Percentiles rank a stretch among this genome's conserved stretches.
These are phyloP conservation scores for Tagetes patula DNA, from an alignment of 129 eudicot genomes.

Conservation along the genomic window DNA sequence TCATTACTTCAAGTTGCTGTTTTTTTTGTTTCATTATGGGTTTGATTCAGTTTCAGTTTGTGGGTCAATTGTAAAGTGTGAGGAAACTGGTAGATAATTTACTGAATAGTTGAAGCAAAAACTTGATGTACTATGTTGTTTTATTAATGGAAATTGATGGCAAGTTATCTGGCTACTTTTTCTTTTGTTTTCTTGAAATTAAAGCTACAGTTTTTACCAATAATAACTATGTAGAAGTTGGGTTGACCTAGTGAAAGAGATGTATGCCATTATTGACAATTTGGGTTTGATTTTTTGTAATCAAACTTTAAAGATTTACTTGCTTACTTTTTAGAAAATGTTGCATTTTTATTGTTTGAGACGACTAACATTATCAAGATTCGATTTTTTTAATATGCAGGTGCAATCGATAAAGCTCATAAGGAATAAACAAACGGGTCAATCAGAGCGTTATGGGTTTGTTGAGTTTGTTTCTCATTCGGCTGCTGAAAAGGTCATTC, in stretches of 20 bases:
- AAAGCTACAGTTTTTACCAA: background rate
- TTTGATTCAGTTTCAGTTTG: background rate
- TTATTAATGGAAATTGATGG: background rate
- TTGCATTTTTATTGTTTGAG: background rate
- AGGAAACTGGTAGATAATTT: background rate
- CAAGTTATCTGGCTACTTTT: background rate
- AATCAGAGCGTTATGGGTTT: slow-evolving; percentile 85
- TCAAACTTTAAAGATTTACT: background rate
- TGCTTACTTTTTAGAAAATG: background rate
- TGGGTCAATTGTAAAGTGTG: background rate
- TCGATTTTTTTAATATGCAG: slow-evolving; percentile 32
- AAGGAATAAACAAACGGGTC: slow-evolving; percentile 82
- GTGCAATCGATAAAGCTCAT: slow-evolving; percentile 70
- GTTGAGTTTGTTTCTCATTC: slow-evolving; percentile 76
- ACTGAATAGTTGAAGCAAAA: background rate
- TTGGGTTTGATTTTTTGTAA: background rate
- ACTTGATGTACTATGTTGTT: background rate
- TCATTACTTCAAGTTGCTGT: background rate
- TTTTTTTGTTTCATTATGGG: slow-evolving; percentile 3
- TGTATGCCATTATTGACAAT: slow-evolving; percentile 13
- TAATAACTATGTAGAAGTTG: too few relatives aligned
- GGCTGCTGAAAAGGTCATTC: slow-evolving; percentile 81
- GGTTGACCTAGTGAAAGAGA: background rate
- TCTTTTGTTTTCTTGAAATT: background rate
- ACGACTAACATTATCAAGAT: background rate